Base-by-base conservation (phyloP, 352 stramenopile genomes). In the Phytophthora sp. region DNA sequence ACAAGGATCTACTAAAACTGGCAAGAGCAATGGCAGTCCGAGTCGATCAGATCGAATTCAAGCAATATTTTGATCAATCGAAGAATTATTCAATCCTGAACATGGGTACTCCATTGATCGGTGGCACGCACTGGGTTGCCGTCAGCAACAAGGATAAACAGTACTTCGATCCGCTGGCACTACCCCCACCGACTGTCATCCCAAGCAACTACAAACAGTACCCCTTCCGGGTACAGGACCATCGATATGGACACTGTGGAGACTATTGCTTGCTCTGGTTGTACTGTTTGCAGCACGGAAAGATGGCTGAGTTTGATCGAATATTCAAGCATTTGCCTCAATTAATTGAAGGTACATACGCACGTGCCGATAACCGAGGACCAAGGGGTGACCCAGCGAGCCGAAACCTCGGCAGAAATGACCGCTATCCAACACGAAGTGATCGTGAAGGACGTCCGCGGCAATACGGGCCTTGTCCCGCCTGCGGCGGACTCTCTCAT, bases 41-140 rank as follows among this genome's bases (percentile, higher is more conserved):
- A 23, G 31, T 54, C 12, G 46, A 54, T 54, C 48, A 56, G 27
- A 56, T 56, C 13, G 35, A 38, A 11, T 46, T 46, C n/a, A 56
- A 56, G 13, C 34, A 56, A 3, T 31, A 56, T 13, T 21, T 54
- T 7, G 20, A 54, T 12, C 5, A 18, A n/a, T 13, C 6, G 5
- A 28, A 24, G 30, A 24, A 56, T 27, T 56, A 56, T 27, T 21
- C 3, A 28, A 56, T 46, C 13, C 9, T 56, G 4, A 56, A 46
- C 24, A 56, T 46, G 48, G 48, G 48, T 4, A 46, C 35, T 3
- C 48, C 48, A n/a, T 13, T 32, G n/a, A 56, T 56, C 11, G 32
- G 32, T 4, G 35, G 48, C 9, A 56, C 48, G 11, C 48, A 56
- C 42, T 56, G 48, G 48, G 3, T 56, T 3, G 32, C 21, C 2